Evolutionary conservation across 768 basidiomycete genomes (phyloP).

Genomic region (Agaricus sinodeliciosus): DNA sequence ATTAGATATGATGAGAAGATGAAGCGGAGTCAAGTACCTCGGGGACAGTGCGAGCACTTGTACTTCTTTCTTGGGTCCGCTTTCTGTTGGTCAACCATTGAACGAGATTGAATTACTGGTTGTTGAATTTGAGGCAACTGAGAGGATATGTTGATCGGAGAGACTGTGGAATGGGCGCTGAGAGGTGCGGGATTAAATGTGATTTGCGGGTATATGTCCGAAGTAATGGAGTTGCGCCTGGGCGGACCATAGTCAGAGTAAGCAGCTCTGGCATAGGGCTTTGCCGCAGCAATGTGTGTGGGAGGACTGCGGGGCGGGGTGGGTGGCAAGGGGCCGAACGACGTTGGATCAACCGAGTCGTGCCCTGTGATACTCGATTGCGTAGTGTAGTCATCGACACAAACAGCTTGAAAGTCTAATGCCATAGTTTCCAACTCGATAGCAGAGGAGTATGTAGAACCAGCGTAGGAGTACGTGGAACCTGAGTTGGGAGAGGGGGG

Average conservation of each 20-base stretch:
- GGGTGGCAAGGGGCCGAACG: slow-evolving; percentile 52
- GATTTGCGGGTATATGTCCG: slow-evolving; percentile 42
- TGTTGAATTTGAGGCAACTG: slow-evolving; percentile 34
- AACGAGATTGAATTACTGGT: slow-evolving; percentile 26
- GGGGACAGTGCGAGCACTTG: slow-evolving; percentile 65
- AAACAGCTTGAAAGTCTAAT: slow-evolving; percentile 66
- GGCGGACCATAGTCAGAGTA: slow-evolving; percentile 61
- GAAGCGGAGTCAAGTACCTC: slow-evolving; percentile 40
- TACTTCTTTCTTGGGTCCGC: slow-evolving; percentile 74
- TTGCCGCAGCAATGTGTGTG: slow-evolving; percentile 26
- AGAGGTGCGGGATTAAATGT: slow-evolving; percentile 34
- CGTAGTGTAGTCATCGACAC: slow-evolving; percentile 48
- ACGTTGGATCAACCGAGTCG: slow-evolving; percentile 46
- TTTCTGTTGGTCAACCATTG: slow-evolving; percentile 42
- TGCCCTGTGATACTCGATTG: slow-evolving; percentile 31
- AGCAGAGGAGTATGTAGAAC: slow-evolving; percentile 36
- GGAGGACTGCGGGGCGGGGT: slow-evolving; percentile 51
- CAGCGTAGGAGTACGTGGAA: slow-evolving; percentile 18
- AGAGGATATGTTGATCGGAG: slow-evolving; percentile 49
- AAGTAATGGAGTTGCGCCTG: slow-evolving; percentile 40
- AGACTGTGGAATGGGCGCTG: slow-evolving; percentile 40
- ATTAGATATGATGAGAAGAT: slow-evolving; percentile 10
- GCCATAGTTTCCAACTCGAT: slow-evolving; percentile 57
- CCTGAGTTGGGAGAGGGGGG: slow-evolving; percentile 47
- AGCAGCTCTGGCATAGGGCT: slow-evolving; percentile 40